Evolutionary conservation across 2,329 filamentous ascomycete species (phyloP).

Genomic region (Penicillium sp.): DNA sequence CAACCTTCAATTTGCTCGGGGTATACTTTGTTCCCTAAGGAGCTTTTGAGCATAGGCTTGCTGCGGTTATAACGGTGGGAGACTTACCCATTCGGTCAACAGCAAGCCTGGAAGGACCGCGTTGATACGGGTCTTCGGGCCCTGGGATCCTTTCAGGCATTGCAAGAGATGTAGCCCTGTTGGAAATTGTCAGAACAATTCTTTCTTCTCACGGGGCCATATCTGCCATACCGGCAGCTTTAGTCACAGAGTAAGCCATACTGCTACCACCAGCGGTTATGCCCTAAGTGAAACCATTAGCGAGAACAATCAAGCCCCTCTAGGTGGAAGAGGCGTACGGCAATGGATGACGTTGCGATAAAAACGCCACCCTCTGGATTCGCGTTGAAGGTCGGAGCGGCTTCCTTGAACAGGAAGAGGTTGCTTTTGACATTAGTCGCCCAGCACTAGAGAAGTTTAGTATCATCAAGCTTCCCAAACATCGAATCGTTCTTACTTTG

Average conservation of each 20-base stretch:
- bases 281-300: constrained; percentile 38
- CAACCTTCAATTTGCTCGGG: background rate
- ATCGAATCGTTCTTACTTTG: constrained; percentile 44
- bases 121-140: constrained; percentile 60
- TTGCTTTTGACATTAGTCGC: constrained; percentile 62
- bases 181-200: background rate
- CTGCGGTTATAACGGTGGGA: background rate
- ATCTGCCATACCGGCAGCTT: constrained; percentile 61
- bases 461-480: background rate
- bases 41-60: background rate
- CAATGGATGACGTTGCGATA: constrained; percentile 64
- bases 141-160: constrained; percentile 26
- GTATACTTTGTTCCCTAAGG: background rate
- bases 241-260: constrained; percentile 75
- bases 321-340: constrained; percentile 43
- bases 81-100: constrained; percentile 4
- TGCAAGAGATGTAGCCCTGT: constrained; percentile 5
- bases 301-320: background rate
- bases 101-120: constrained; percentile 43
- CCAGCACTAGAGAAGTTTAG: constrained; percentile 54
- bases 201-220: no score
- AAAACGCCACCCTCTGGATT: constrained; percentile 66
- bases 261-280: constrained; percentile 55
- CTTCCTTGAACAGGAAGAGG: constrained; percentile 57
- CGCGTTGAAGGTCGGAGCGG: constrained; percentile 59